These are phyloP conservation scores for Alternaria atra DNA, from an alignment of 2,329 filamentous ascomycete species.

Conservation along the genomic window DNA sequence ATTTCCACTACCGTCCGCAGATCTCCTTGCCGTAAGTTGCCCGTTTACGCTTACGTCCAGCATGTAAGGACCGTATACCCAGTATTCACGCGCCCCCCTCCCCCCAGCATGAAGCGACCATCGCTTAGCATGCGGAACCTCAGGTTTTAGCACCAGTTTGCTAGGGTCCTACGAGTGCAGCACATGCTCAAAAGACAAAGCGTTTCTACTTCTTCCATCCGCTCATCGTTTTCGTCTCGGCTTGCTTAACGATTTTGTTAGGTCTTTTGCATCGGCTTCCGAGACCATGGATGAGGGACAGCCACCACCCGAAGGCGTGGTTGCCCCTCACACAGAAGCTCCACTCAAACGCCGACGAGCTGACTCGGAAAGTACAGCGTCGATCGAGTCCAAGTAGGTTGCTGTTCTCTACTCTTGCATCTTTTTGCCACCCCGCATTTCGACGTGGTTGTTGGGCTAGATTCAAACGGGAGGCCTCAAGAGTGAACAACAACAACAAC, in stretches of 20 bases:
- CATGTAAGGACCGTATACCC: constrained; percentile 22
- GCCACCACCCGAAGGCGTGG: constrained; percentile 50
- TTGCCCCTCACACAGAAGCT: constrained; percentile 46
- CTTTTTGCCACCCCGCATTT: background rate
- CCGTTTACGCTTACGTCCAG: constrained; percentile 21
- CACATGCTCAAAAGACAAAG: constrained; percentile 8
- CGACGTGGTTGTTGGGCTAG: background rate
- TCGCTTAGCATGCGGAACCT: constrained; percentile 34
- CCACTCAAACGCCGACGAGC: constrained; percentile 45
- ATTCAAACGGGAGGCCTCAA: background rate
- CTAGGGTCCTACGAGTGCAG: constrained; percentile 16
- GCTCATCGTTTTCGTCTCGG: constrained; percentile 28
- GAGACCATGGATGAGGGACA: constrained; percentile 49
- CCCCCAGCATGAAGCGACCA: constrained; percentile 33
- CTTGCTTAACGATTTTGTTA: constrained; percentile 21
- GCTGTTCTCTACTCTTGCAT: constrained; percentile 8
- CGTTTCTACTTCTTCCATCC: constrained; percentile 5
- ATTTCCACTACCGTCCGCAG: constrained; percentile 6
- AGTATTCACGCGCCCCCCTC: constrained; percentile 28
- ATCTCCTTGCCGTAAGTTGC: constrained; percentile 14
- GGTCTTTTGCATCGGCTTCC: constrained; percentile 36
- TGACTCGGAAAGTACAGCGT: constrained; percentile 45
- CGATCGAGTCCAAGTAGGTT: constrained; percentile 47
- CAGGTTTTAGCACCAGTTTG: constrained; percentile 21
- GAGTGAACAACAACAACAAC: background rate